Percentiles rank a stretch among this genome's conserved stretches.
Conservation (phyloP, 2,329 filamentous ascomycete species). For the Aspergillus sp. region DNA sequence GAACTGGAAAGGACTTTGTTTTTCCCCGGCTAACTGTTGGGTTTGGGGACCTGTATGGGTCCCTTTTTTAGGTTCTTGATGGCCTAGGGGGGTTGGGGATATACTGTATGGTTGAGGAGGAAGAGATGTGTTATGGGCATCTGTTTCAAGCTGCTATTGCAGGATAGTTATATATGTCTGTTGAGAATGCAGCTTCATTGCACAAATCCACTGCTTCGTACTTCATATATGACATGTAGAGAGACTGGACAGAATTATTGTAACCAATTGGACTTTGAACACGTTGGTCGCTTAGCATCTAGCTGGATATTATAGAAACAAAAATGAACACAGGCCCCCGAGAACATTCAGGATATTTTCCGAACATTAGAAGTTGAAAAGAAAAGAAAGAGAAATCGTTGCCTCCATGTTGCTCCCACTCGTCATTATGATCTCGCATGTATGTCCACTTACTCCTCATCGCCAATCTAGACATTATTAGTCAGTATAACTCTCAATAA, state of each 20-base stretch:
- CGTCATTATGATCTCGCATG: conserved; percentile 31
- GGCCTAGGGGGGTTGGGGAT: not conserved
- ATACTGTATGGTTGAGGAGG: not conserved
- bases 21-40: conserved; percentile 37
- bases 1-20: conserved; percentile 26
- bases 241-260: not conserved
- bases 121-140: not conserved
- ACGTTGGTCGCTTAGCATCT: conserved; percentile 22
- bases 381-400: conserved; percentile 34
- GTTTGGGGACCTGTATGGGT: conserved; percentile 23
- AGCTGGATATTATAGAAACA: conserved; percentile 24
- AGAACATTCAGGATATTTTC: conserved; percentile 26
- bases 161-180: not conserved
- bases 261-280: conserved; percentile 15
- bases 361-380: conserved; percentile 20
- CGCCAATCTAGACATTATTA: conserved; percentile 62
- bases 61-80: conserved; percentile 3
- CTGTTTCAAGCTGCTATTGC: not conserved
- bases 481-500: conserved; percentile 3
- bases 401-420: conserved; percentile 51
- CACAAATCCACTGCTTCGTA: not conserved
- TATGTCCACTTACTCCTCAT: conserved; percentile 47
- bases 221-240: not conserved
- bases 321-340: conserved; percentile 10
- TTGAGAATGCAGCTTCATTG: not conserved